phyloP scores from a whole-genome alignment of 805 yeast genomes.

The Ogataea paraovalis region DNA sequence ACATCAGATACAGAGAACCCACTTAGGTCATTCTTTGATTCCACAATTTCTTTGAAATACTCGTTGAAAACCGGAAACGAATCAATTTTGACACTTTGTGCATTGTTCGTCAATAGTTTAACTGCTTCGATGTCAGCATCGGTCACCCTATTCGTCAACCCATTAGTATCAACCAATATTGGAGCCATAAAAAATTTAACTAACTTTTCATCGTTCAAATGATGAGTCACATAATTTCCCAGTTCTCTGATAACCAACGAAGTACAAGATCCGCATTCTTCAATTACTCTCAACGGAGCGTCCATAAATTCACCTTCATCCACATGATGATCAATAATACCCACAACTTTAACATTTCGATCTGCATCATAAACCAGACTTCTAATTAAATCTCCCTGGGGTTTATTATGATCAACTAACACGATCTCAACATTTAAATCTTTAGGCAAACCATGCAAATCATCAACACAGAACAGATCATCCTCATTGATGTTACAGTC shows the following conservation, averaged over 20 bases:
- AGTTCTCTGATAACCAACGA: constrained; percentile 60
- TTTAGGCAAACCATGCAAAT: constrained; percentile 35
- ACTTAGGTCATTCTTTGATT: constrained; percentile 57
- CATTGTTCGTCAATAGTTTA: constrained; percentile 29
- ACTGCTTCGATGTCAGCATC: constrained; percentile 48
- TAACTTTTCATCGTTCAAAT: constrained; percentile 10
- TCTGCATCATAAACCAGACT: constrained; percentile 22
- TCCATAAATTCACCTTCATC: constrained; percentile 53
- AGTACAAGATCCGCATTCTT: constrained; percentile 73
- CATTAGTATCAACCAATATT: constrained; percentile 70
- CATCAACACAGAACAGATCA: constrained; percentile 64
- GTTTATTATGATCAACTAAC: constrained; percentile 79
- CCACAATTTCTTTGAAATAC: constrained; percentile 32
- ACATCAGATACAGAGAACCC: constrained; percentile 61
- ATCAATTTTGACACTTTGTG: constrained; percentile 9
- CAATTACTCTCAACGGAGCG: constrained; percentile 59
- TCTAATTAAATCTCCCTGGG: constrained; percentile 46
- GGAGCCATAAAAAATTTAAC: constrained; percentile 56
- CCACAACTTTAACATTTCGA: constrained; percentile 36
- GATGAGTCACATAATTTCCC: constrained; percentile 14
- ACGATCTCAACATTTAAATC: constrained; percentile 38
- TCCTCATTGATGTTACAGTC: constrained; percentile 43
- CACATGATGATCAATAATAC: constrained; percentile 85
- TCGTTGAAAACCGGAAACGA: neutral
- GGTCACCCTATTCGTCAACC: constrained; percentile 62